phyloP scores from a whole-genome alignment of 2,329 filamentous ascomycete genomes.

The Blastomyces silverae region DNA sequence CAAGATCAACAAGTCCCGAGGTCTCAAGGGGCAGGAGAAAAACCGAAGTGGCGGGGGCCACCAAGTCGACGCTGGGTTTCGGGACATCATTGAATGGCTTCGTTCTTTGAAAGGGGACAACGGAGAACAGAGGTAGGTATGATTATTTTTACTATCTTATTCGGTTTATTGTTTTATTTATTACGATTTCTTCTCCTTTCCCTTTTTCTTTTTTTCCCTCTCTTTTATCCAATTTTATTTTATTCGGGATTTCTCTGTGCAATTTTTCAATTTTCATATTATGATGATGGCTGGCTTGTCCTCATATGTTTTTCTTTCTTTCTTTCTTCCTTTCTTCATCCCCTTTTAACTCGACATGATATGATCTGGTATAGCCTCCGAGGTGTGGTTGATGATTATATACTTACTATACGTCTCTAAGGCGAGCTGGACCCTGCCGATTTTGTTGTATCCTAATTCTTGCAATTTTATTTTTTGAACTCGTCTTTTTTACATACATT shows the following conservation, averaged over 20 bases:
- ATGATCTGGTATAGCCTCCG: no score
- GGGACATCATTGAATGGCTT: not conserved
- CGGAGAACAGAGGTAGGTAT: not conserved
- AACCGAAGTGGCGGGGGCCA: not conserved
- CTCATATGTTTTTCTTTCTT: no score
- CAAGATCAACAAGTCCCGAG: not conserved
- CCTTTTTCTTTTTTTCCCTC: not conserved
- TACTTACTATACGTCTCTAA: not conserved
- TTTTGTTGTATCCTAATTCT: not conserved
- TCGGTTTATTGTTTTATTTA: not conserved
- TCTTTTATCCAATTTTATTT: no score
- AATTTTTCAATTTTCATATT: no score
- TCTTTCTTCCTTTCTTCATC: not conserved
- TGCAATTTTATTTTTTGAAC: not conserved
- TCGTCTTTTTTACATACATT: no score
- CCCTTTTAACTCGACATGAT: not conserved
- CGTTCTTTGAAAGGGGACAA: not conserved
- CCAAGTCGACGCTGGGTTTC: not conserved
- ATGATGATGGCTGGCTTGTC: no score
- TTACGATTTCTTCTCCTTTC: not conserved
- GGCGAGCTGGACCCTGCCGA: not conserved
- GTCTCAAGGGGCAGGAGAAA: not conserved
- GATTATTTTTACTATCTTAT: not conserved
- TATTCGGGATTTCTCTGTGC: no score
- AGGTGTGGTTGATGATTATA: not conserved